Evolutionary conservation across 2,329 filamentous ascomycete genomes (phyloP), one percentile per base, ranked within the genome.

Genomic region (Phyllachora maydis): DNA sequence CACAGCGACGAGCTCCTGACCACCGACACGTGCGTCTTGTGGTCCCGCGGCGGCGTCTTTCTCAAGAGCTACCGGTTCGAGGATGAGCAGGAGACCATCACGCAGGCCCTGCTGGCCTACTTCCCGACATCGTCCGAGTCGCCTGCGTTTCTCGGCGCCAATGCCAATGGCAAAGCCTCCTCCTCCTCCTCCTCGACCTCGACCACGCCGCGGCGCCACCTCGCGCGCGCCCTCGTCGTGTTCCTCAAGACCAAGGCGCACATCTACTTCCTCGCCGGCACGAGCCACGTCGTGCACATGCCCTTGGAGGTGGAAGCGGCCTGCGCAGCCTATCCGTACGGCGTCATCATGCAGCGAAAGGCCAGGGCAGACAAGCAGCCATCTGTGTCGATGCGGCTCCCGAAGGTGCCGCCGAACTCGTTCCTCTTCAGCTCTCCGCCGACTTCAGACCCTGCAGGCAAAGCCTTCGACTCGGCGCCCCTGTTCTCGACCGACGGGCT

Each of bases 281-380:
- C 79, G 16, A 88, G 67, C 40, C 78, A 98, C 58, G 67, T 92
- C 28, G 62, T 95, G 22, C 81, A 92, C 43, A 67, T 98, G 40
- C 85, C 85, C 2, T 98, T 98, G 40, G 83, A 95, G 48, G 76
- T 93, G 19, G 81, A 92, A 41, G 68, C 68, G 25, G 82, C 78
- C 15, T 79, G 83, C 43, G 69, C 85, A 17, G 77, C 78, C 8
- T n/a, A n/a, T n/a, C 76, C 82, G 5, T 59, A 68, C 16, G 88
- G 88, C 14, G 60, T 95, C 23, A 62, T 98, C 11, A 66, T 98
- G 27, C 85, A 95, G 46, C 64, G 83, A 30, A 91, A 75, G 41
- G 55, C 71, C 19, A 58, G 56, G 28, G 42, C 50, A 7, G 58
- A 65, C 28, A 57, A 45, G 28, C 37, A 52, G 7, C 49, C 52